Conservation (phyloP, 169 alveolate species). For the Eimeria praecox region DNA sequence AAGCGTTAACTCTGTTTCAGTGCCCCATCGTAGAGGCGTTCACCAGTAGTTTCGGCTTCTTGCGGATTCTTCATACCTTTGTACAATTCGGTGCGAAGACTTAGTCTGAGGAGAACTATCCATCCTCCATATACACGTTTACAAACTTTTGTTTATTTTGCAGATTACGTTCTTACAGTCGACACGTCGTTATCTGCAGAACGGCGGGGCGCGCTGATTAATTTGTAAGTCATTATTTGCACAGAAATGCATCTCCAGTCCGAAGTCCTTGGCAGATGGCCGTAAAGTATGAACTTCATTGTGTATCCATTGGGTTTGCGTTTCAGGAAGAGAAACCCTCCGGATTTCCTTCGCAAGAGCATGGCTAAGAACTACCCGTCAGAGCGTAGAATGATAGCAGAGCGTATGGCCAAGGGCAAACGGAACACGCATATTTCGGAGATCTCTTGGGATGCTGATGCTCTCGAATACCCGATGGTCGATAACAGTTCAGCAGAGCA, state of each 20-base stretch:
- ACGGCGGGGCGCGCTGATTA: slow-evolving; percentile 41
- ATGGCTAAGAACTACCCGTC: slow-evolving; percentile 49
- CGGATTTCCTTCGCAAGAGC: slow-evolving; percentile 69
- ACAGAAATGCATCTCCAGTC: neutral
- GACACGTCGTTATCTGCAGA: slow-evolving; percentile 55
- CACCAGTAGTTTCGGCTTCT: neutral
- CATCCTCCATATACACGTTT: neutral
- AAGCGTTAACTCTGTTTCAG: neutral
- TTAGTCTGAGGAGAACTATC: neutral
- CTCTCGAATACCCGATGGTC: neutral
- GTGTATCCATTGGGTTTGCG: neutral
- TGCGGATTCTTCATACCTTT: neutral
- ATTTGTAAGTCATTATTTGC: slow-evolving; percentile 18
- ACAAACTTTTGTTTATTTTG: neutral
- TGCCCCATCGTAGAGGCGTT: neutral
- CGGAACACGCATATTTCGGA: neutral
- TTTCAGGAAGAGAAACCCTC: slow-evolving; percentile 62
- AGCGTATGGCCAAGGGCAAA: slow-evolving; percentile 25
- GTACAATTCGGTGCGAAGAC: neutral
- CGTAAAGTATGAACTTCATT: neutral
- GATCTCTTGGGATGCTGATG: slow-evolving; percentile 40
- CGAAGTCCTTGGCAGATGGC: neutral
- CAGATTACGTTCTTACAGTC: slow-evolving; percentile 55
- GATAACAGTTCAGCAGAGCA: neutral
- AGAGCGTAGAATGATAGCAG: slow-evolving; percentile 28